Evolutionary conservation across 169 alveolate species (phyloP).

Genomic region (Plasmodium vivax): DNA sequence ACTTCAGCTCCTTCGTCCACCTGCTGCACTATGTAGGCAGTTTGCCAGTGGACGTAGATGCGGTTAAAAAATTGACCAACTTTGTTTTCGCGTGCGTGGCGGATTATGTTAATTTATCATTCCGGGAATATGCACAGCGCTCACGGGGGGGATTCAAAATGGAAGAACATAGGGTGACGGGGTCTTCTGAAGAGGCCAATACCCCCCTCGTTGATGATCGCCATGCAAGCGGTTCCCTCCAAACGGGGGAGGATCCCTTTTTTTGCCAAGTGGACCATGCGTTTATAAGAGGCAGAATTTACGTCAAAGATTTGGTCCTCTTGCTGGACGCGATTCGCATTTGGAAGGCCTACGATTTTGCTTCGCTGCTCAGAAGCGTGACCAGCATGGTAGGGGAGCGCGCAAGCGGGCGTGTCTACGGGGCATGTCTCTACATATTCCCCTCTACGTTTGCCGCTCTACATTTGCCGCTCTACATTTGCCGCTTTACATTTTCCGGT

Average conservation of each 20-base stretch:
- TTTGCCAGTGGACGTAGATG: not conserved
- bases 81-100: conserved; percentile 8
- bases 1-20: conserved; percentile 42
- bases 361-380: not conserved
- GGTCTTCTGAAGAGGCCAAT: not conserved
- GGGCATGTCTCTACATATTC: not conserved
- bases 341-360: conserved; percentile 17
- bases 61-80: not conserved
- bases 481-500: not conserved
- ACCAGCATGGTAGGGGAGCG: conserved; percentile 24
- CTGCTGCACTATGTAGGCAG: conserved; percentile 45
- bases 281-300: conserved; percentile 27
- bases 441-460: too few relatives aligned
- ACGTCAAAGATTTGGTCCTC: conserved; percentile 45
- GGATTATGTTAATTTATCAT: conserved; percentile 25
- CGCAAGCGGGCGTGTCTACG: not conserved
- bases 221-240: not conserved
- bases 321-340: conserved; percentile 47
- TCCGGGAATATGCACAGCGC: not conserved
- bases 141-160: not conserved
- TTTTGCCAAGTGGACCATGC: conserved; percentile 49
- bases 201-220: not conserved
- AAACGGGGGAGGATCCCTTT: not conserved
- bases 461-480: not conserved
- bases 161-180: not conserved